These are phyloP conservation scores for Silene uniflora DNA, from an alignment of 148 eudicot genomes.

Conservation along the genomic window DNA sequence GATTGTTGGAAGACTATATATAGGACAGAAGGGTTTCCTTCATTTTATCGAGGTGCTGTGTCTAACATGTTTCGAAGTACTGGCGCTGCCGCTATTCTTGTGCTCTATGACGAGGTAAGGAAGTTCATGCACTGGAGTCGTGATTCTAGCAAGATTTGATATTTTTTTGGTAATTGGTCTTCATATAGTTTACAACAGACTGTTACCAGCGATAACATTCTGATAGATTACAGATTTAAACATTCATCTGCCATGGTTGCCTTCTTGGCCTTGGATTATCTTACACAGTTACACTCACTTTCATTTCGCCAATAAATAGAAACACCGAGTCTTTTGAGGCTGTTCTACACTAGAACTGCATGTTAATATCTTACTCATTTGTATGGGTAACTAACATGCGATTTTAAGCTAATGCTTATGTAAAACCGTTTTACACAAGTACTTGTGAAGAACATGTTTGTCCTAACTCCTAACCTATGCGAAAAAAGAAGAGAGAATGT, in stretches of 20 bases:
- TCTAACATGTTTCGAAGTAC: slow-evolving; percentile 90
- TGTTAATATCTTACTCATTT: not conserved
- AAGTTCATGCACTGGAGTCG: slow-evolving; percentile 60
- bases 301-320: slow-evolving; percentile 20
- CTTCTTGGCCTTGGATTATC: slow-evolving; percentile 16
- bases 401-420: not conserved
- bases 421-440: not conserved
- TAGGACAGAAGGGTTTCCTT: slow-evolving; percentile 53
- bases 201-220: not conserved
- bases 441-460: not conserved
- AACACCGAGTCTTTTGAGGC: not conserved
- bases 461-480: not conserved
- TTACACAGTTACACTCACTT: slow-evolving; percentile 13
- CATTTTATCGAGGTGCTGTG: slow-evolving; percentile 87
- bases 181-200: not conserved
- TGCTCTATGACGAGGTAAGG: slow-evolving; percentile 84
- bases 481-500: not conserved
- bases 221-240: slow-evolving; percentile 4
- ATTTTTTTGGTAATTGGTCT: not conserved
- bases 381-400: not conserved
- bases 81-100: slow-evolving; percentile 94
- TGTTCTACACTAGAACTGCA: not conserved
- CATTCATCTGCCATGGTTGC: slow-evolving; percentile 25
- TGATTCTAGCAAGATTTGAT: slow-evolving; percentile 22
- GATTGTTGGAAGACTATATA: slow-evolving; percentile 94